Evolutionary conservation across 495 filamentous ascomycete species (phyloP), one percentile per base, ranked within the genome.

Genomic region (Talaromyces thailandensis): DNA sequence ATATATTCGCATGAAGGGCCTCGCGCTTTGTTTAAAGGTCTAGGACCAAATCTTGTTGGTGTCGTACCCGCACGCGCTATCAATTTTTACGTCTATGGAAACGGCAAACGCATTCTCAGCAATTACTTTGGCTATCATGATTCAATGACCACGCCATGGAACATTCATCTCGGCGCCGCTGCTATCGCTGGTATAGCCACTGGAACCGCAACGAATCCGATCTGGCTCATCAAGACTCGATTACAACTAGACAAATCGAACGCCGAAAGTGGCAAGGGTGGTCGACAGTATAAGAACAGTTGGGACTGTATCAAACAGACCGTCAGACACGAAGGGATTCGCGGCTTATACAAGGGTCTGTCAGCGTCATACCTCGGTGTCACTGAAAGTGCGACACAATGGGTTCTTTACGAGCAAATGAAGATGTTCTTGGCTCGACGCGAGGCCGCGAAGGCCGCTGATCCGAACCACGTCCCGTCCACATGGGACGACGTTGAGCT

Each of bases 221-320:
- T 85, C 60, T 85, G 82, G 82, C 71, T 85, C 2, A 76, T 85
- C 24, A 85, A 85, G 70, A 85, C 82, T 25, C 77, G 82, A 31
- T 60, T 85, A 59, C 82, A 85, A 67, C 73, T 85, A 8, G 82
- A 85, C 66, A 82, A 80, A 58, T 75, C 73, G 26, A 68, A 72
- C 55, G 76, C 81, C 25, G 71, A 73, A 24, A 71, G 74, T 61
- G 76, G 74, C 6, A 68, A 70, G 8, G 72, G 71, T 1, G 65
- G 64, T 18, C 67, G 82, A 11, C 77, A 79, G 64, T 85, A 85
- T 65, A 73, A 71, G 65, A 84, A 83, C 64, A 81, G 81, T 23
- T 68, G 76, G 60, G 82, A 85, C 58, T 85, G 82, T 65, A 71
- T 80, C 24, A 76, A 73, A 64, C 78, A 85, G 67, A 83, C 79